Percentiles rank a stretch among this genome's conserved stretches.
Evolutionary conservation across 148 eudicot genomes (phyloP).

Genomic region (Suaeda aralocaspica): DNA sequence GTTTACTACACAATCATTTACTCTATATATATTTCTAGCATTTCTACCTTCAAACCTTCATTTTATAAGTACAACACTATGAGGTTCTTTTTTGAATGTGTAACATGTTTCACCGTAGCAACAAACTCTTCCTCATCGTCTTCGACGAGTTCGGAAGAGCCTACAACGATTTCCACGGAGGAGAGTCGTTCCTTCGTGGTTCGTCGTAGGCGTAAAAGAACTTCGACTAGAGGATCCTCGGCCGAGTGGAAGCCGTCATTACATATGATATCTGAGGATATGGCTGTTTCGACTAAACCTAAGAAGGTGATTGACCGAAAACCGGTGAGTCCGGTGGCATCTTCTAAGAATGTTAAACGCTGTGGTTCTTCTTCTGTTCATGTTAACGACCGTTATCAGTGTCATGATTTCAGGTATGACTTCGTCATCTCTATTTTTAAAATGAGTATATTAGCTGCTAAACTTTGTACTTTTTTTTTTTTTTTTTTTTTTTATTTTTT

Average conservation of each 20-base stretch:
- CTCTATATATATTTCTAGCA: background rate
- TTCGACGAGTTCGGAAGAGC: background rate
- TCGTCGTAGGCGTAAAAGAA: slow-evolving; percentile 17
- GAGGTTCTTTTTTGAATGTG: slow-evolving; percentile 43
- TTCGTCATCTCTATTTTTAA: background rate
- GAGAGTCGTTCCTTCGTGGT: slow-evolving; percentile 28
- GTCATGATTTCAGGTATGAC: slow-evolving; percentile 26
- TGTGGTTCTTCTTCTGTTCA: slow-evolving; percentile 24
- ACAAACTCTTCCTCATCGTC: background rate
- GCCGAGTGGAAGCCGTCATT: slow-evolving; percentile 44
- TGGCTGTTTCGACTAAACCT: slow-evolving; percentile 7
- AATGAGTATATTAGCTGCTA: background rate
- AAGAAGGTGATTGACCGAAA: slow-evolving; percentile 9
- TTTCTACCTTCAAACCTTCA: too few relatives aligned
- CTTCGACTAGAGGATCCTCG: slow-evolving; percentile 14
- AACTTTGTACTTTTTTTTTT: too few relatives aligned
- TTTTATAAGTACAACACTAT: too few relatives aligned
- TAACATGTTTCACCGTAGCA: slow-evolving; percentile 26
- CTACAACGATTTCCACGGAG: slow-evolving; percentile 14
- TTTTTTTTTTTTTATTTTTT: too few relatives aligned
- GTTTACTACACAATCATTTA: background rate
- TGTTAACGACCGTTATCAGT: slow-evolving; percentile 16
- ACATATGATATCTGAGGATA: slow-evolving; percentile 33
- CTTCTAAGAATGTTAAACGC: slow-evolving; percentile 25
- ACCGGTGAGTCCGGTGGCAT: background rate